These are phyloP conservation scores for Aspergillus cavernicola DNA, from an alignment of 495 filamentous ascomycete species.

Conservation along the genomic window DNA sequence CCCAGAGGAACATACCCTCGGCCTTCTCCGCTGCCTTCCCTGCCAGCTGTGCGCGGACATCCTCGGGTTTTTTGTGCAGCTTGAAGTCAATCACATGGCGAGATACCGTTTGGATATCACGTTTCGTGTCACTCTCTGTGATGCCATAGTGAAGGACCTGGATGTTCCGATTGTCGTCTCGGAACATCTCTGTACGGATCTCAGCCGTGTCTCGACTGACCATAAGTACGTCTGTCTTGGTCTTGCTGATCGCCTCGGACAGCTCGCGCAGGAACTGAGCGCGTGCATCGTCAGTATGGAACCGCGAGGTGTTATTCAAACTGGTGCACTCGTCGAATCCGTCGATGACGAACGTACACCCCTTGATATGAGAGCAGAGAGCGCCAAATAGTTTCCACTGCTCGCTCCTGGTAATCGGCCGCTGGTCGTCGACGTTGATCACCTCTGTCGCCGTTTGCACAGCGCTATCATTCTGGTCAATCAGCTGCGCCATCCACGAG, in stretches of 20 bases:
- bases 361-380: neutral
- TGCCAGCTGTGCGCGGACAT: neutral
- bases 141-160: neutral
- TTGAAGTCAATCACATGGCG: neutral
- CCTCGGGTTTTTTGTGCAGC: neutral
- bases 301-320: neutral
- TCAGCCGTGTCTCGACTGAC: neutral
- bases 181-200: neutral
- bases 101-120: neutral
- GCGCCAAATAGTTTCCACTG: neutral
- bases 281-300: neutral
- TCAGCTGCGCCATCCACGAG: neutral
- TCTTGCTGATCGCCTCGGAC: neutral
- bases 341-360: neutral
- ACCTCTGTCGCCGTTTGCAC: neutral
- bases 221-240: neutral
- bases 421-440: neutral
- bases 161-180: neutral
- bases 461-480: neutral
- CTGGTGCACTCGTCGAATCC: slow-evolving; percentile 1
- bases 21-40: neutral
- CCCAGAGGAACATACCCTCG: slow-evolving; percentile 1
- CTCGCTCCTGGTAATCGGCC: neutral
- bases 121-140: neutral
- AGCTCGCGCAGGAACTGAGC: neutral